Conservation (phyloP, 192 early-diverging fungal genomes). For the Allomyces arbusculus region DNA sequence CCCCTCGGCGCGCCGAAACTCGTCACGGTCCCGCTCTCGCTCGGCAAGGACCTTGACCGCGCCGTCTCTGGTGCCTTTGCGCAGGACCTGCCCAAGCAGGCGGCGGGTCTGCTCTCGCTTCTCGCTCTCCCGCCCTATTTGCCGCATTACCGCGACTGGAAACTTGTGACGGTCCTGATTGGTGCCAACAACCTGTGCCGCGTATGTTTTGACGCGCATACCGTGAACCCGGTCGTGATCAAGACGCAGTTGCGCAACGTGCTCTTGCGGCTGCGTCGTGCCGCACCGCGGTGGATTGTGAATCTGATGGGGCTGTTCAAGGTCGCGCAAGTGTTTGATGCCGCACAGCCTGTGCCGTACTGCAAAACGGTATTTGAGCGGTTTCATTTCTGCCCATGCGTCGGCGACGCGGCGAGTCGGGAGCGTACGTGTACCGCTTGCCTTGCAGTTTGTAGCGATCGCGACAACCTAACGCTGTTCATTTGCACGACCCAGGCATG, state of each 20-base stretch:
- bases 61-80: conserved; percentile 27
- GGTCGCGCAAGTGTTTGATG: neutral
- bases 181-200: conserved; percentile 34
- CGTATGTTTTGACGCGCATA: conserved; percentile 6
- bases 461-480: too few relatives aligned
- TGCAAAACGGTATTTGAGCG: neutral
- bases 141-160: conserved; percentile 21
- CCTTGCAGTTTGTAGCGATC: too few relatives aligned
- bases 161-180: conserved; percentile 27
- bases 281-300: neutral
- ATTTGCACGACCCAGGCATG: neutral
- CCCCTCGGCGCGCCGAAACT: neutral
- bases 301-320: neutral
- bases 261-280: neutral
- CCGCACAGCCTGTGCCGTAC: neutral
- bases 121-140: conserved; percentile 12
- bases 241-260: neutral
- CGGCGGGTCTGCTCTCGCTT: conserved; percentile 11
- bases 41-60: conserved; percentile 24
- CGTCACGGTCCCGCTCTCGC: conserved; percentile 5
- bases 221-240: neutral
- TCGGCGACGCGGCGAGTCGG: neutral
- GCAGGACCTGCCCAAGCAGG: conserved; percentile 17
- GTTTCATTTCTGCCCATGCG: neutral
- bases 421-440: neutral